Evolutionary conservation across 2,329 filamentous ascomycete species (phyloP).

Genomic region (Arthrobotrys conoides): DNA sequence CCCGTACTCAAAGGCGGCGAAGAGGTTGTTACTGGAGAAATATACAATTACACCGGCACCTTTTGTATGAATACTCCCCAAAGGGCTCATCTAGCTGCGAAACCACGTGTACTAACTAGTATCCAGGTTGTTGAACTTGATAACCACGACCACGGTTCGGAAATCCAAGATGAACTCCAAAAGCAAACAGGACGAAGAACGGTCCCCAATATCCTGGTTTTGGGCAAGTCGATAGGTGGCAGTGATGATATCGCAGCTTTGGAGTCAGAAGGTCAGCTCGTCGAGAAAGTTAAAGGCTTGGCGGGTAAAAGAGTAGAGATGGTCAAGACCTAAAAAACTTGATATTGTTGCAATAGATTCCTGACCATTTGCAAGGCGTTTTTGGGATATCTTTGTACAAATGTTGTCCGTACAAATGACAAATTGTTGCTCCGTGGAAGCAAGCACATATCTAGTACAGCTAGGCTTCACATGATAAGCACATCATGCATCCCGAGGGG

Average conservation of each 20-base stretch:
- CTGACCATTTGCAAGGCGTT: background rate
- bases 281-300: conserved; percentile 79
- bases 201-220: conserved; percentile 92
- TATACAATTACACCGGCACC: conserved; percentile 87
- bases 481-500: background rate
- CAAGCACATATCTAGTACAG: background rate
- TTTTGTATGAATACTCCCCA: conserved; percentile 64
- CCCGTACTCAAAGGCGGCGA: conserved; percentile 86
- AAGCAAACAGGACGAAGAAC: conserved; percentile 84
- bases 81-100: background rate
- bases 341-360: background rate
- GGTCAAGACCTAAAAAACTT: conserved; percentile 11
- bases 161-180: conserved; percentile 79
- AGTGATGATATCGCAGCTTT: conserved; percentile 86
- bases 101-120: background rate
- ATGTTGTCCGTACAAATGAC: background rate
- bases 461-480: background rate
- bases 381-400: conserved; percentile 3
- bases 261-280: conserved; percentile 76
- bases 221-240: conserved; percentile 89
- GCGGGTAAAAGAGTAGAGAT: conserved; percentile 75
- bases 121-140: conserved; percentile 87
- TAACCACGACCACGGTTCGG: conserved; percentile 79
- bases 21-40: conserved; percentile 83
- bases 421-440: background rate